phyloP scores from a whole-genome alignment of 2,329 filamentous ascomycete species.

The Fusarium camptoceras region DNA sequence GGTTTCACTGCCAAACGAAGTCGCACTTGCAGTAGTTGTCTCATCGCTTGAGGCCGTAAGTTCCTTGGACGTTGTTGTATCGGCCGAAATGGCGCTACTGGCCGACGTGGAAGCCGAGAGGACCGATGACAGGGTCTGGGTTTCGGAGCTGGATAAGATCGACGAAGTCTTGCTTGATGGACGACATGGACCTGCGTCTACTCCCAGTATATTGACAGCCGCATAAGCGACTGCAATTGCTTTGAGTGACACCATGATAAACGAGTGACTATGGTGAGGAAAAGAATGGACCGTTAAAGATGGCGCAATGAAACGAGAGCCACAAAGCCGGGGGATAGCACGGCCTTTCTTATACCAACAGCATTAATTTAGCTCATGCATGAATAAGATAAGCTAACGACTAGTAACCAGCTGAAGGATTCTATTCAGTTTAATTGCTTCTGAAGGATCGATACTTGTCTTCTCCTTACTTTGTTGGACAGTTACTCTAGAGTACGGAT shows the following conservation, averaged over 20 bases:
- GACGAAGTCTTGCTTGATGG: not conserved
- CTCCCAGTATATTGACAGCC: not conserved
- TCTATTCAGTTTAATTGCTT: not conserved
- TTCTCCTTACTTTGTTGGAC: not conserved
- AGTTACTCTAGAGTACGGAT: accelerated
- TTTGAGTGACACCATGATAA: slow-evolving; percentile 16
- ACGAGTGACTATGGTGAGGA: slow-evolving; percentile 1
- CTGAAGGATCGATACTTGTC: slow-evolving; percentile 6
- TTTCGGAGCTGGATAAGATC: not conserved
- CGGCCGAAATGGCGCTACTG: not conserved
- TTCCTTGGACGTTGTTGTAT: not conserved
- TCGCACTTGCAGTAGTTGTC: not conserved
- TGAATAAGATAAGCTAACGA: not conserved
- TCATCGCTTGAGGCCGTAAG: accelerated
- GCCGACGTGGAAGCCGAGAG: not conserved
- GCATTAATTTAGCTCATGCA: accelerated
- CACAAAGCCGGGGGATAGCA: not conserved
- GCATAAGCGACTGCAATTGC: slow-evolving; percentile 5
- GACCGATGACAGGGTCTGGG: not conserved
- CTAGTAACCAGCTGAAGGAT: not conserved
- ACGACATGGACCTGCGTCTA: slow-evolving; percentile 4
- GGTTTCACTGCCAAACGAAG: not conserved
- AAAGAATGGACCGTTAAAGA: not conserved
- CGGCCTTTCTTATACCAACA: not conserved
- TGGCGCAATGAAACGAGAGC: no score